phyloP scores from a whole-genome alignment of 257 asterid genomes.

The Echites panduratus region DNA sequence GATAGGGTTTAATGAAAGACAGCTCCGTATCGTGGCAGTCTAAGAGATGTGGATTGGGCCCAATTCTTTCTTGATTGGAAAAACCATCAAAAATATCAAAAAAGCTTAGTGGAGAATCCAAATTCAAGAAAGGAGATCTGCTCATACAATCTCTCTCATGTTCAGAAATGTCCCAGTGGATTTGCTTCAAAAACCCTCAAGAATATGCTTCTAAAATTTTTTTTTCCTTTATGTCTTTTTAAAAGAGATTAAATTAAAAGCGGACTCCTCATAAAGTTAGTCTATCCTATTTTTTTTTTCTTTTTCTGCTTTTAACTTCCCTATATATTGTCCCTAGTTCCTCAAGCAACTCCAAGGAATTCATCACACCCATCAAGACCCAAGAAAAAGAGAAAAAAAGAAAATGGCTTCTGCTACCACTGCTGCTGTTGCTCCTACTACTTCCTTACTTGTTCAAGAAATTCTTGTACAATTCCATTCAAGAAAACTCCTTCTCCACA shows the following conservation, averaged over 20 bases:
- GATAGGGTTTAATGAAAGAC: conserved; percentile 2
- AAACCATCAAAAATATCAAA: not conserved
- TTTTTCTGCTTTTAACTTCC: conserved; percentile 1
- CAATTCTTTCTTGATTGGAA: conserved; percentile 10
- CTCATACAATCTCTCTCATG: not conserved
- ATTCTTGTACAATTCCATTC: conserved; percentile 14
- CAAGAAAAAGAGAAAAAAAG: too few species aligned
- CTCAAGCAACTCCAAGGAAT: conserved; percentile 12
- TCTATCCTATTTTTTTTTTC: not conserved
- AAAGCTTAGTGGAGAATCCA: conserved; percentile 8
- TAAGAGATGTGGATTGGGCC: not conserved
- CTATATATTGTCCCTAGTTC: conserved; percentile 13
- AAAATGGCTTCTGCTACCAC: conserved; percentile 9
- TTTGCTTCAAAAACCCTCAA: conserved; percentile 1
- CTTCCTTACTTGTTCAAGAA: conserved; percentile 14
- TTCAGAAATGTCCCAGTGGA: too few species aligned
- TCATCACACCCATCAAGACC: not conserved
- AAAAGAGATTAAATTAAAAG: too few species aligned
- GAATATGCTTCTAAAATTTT: not conserved
- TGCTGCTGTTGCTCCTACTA: not conserved
- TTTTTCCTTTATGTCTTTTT: too few species aligned
- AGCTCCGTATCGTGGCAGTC: conserved; percentile 5
- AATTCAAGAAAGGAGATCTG: not conserved
- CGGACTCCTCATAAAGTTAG: not conserved
- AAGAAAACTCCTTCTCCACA: conserved; percentile 22